Conservation (phyloP, 225 moss, liverwort and hornwort genomes). For the Ulota crispa region DNA sequence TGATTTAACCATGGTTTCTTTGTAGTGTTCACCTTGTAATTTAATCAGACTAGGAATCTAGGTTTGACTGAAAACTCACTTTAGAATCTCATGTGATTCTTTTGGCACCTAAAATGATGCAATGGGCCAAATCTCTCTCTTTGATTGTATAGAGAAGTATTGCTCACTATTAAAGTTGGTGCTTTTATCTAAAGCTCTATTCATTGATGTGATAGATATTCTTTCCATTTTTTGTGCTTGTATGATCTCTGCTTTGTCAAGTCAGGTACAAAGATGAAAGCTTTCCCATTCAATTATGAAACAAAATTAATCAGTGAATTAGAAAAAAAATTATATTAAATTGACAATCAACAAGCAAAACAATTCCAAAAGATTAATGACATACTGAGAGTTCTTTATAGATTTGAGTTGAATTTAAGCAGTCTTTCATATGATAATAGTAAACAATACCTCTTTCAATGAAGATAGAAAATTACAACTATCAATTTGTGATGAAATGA, state of each 20-base stretch:
- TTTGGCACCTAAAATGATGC: background rate
- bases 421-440: too few species aligned
- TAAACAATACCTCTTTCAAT: too few species aligned
- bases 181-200: rapidly evolving
- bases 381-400: too few species aligned
- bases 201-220: background rate
- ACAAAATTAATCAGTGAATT: background rate
- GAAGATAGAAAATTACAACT: too few species aligned
- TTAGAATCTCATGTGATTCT: background rate
- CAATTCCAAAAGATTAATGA: too few species aligned
- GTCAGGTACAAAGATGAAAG: background rate
- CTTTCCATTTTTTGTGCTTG: background rate
- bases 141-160: background rate
- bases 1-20: too few species aligned
- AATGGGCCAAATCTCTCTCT: background rate
- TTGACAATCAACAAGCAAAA: too few species aligned
- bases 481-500: too few species aligned
- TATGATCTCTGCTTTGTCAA: background rate
- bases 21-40: background rate
- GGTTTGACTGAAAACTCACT: background rate
- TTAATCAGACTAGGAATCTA: background rate
- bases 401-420: too few species aligned
- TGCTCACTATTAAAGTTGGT: background rate
- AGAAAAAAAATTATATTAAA: background rate
- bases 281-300: background rate